These are phyloP conservation scores for Lenwebbia sp. DNA, from an alignment of 345 rosid genomes.

Conservation along the genomic window DNA sequence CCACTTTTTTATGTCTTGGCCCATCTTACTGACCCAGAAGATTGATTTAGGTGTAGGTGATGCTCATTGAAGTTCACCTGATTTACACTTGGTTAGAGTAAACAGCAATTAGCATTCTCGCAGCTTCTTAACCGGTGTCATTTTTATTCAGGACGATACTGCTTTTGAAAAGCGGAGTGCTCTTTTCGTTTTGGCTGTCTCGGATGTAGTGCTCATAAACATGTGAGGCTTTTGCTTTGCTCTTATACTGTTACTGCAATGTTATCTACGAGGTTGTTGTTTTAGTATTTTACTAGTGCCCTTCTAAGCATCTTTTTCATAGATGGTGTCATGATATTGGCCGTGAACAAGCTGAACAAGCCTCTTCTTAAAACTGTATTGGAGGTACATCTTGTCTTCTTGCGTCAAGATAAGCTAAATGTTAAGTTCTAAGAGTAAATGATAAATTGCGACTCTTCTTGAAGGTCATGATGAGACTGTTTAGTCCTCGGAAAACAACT, in stretches of 20 bases:
- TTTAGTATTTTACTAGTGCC: too few relatives aligned
- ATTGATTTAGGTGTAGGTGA: not conserved
- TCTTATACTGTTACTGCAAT: not conserved
- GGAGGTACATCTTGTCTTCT: too few relatives aligned
- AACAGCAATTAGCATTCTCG: not conserved
- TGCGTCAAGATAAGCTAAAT: not conserved
- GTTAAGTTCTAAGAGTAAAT: too few relatives aligned
- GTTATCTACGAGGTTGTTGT: not conserved
- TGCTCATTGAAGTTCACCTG: not conserved
- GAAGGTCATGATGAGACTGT: constrained; percentile 83
- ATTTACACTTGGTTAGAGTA: not conserved
- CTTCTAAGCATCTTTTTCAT: too few relatives aligned
- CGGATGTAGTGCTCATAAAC: constrained; percentile 92
- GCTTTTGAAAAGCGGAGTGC: constrained; percentile 96
- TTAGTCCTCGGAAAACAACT: constrained; percentile 87
- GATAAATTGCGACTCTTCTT: not conserved
- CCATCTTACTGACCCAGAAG: not conserved
- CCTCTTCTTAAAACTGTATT: too few relatives aligned
- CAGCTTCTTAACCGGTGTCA: not conserved
- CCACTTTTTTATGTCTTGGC: not conserved
- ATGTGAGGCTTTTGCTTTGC: constrained; percentile 42
- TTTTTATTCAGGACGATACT: constrained; percentile 64
- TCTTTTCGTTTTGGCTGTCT: constrained; percentile 88
- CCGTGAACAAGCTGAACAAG: too few relatives aligned
- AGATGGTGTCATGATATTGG: too few relatives aligned